Conservation (phyloP, 2,329 filamentous ascomycete genomes). For the Paecilomyces dactylethromorphus region DNA sequence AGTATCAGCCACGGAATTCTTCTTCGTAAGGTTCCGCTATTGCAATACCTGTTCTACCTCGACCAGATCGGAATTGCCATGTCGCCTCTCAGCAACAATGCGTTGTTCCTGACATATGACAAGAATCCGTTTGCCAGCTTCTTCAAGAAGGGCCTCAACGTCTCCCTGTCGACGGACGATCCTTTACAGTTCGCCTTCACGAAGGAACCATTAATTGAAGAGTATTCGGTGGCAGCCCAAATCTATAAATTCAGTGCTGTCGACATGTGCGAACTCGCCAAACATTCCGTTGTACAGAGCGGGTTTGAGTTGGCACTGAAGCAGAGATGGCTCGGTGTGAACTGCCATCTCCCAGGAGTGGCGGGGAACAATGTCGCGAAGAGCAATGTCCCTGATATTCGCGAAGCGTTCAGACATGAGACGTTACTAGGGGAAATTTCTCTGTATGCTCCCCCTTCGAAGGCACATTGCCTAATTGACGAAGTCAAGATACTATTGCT, state of each 20-base stretch:
- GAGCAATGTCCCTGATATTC: constrained; percentile 90
- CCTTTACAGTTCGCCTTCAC: constrained; percentile 97
- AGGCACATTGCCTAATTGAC: neutral
- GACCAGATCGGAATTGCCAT: constrained; percentile 98
- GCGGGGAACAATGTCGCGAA: constrained; percentile 89
- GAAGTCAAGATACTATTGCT: neutral
- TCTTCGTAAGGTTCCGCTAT: constrained; percentile 83
- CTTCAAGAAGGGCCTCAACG: constrained; percentile 89
- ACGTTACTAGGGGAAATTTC: constrained; percentile 76
- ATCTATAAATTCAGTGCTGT: constrained; percentile 97
- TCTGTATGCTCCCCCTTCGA: constrained; percentile 53
- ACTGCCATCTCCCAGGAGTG: constrained; percentile 71
- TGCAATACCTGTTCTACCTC: constrained; percentile 97
- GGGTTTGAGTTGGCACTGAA: constrained; percentile 88
- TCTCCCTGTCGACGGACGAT: constrained; percentile 93
- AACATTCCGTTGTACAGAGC: constrained; percentile 91
- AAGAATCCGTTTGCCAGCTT: constrained; percentile 94
- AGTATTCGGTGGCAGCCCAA: constrained; percentile 95
- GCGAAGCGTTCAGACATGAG: constrained; percentile 82
- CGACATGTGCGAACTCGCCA: constrained; percentile 97
- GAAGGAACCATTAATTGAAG: constrained; percentile 95
- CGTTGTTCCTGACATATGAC: constrained; percentile 91
- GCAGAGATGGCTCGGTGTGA: constrained; percentile 78
- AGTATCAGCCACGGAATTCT: constrained; percentile 94
- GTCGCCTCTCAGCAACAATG: constrained; percentile 98